Evolutionary conservation across 306 rosid genomes (phyloP).

Genomic region (Vigna mungo): DNA sequence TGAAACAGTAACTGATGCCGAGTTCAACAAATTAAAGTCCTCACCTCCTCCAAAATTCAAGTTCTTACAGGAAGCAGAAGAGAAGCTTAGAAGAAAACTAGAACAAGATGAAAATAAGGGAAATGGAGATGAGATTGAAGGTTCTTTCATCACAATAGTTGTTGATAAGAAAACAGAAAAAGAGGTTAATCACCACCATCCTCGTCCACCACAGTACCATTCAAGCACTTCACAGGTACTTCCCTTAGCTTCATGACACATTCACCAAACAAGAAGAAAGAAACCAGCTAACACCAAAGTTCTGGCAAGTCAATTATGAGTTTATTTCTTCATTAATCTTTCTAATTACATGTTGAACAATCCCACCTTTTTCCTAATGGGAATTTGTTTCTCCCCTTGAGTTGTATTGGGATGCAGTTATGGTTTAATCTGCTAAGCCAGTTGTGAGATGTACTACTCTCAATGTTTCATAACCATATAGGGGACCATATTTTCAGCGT

Average conservation of each 20-base stretch:
- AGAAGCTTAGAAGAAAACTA: constrained; percentile 71
- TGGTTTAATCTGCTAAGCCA: constrained; percentile 52
- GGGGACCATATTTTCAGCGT: constrained; percentile 50
- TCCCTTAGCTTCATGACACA: constrained; percentile 76
- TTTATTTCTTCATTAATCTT: constrained; percentile 38
- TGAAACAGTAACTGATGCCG: constrained; percentile 83
- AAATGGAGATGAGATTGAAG: constrained; percentile 62
- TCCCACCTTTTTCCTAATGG: constrained; percentile 41
- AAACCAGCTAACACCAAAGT: constrained; percentile 56
- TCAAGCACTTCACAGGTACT: constrained; percentile 83
- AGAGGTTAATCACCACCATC: constrained; percentile 51
- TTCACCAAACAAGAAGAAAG: constrained; percentile 57
- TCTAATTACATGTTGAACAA: constrained; percentile 51
- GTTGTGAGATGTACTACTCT: constrained; percentile 43
- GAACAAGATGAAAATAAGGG: constrained; percentile 57
- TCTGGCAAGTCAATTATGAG: constrained; percentile 37
- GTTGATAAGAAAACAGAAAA: constrained; percentile 66
- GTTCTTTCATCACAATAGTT: constrained; percentile 65
- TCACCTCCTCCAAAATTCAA: constrained; percentile 97
- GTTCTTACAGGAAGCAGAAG: constrained; percentile 94
- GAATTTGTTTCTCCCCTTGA: constrained; percentile 50
- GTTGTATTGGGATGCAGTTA: constrained; percentile 45
- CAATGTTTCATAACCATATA: constrained; percentile 34
- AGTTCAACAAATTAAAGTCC: constrained; percentile 81
- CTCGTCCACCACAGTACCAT: constrained; percentile 54